phyloP scores from a whole-genome alignment of 2,329 filamentous ascomycete genomes.

The Aspergillus sp. region DNA sequence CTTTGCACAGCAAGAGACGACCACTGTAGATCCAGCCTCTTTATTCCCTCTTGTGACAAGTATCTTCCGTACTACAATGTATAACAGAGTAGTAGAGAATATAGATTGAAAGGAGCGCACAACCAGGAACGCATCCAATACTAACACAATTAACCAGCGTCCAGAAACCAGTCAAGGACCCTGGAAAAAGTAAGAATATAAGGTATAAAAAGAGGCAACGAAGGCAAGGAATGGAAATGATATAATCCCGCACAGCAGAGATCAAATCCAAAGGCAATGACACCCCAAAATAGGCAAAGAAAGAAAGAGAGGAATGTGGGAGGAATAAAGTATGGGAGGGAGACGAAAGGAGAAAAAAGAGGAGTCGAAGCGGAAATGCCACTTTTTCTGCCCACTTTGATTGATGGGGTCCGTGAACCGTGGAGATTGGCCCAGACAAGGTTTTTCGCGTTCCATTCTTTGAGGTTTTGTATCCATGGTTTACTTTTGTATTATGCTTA shows the following conservation, averaged over 20 bases:
- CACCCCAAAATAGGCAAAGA: conserved; percentile 10
- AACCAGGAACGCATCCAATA: conserved; percentile 28
- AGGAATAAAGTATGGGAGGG: conserved; percentile 8
- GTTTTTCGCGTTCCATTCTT: too few species aligned
- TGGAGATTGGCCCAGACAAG: too few species aligned
- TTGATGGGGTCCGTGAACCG: background rate
- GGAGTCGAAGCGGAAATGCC: background rate
- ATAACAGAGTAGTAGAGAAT: background rate
- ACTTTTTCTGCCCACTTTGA: background rate
- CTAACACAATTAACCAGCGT: conserved; percentile 3
- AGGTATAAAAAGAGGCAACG: conserved; percentile 13
- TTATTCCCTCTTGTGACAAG: background rate
- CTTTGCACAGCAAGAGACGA: conserved; percentile 27
- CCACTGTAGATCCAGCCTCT: background rate
- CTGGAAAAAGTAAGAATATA: conserved; percentile 6
- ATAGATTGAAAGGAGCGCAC: conserved; percentile 26
- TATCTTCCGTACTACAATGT: background rate
- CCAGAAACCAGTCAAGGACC: conserved; percentile 9
- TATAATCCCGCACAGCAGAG: conserved; percentile 1
- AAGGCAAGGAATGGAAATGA: conserved; percentile 12
- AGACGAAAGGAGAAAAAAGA: conserved; percentile 6
- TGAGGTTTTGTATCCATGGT: too few species aligned
- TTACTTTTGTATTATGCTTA: too few species aligned
- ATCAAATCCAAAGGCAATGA: background rate
- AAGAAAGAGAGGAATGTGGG: conserved; percentile 1